Evolutionary conservation across 1,139 yeast genomes (phyloP), one percentile per base, ranked within the genome.

Genomic region (Sugiyamaella castrensis): DNA sequence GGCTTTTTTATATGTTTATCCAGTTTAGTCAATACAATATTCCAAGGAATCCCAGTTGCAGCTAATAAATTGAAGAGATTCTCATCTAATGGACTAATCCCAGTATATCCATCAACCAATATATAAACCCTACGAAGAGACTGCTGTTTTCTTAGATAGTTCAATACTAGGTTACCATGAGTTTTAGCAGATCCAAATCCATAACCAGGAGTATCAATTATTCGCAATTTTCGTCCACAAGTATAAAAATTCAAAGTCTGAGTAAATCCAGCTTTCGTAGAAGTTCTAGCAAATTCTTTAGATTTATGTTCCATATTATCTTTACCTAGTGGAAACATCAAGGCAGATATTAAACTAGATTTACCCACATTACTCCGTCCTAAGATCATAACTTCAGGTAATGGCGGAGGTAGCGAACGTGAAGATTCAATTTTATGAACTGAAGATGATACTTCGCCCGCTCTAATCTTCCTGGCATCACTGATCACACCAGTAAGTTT

Each of bases 281-380:
- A 82, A 2, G 79, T 80, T 57, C 65, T 76, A 2, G 87, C 87
- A 55, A 73, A 70, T 46, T 69, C 62, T 40, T 63, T 53, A 71
- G 29, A 60, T 53, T 27, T 66, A 63, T 40, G 67, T 64, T 61
- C 64, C 61, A 58, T 77, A 61, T 10, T 74, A 58, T 46, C 43
- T 11, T 43, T 27, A 82, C 56, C 49, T 11, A 47, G 53, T 0
- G 68, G 66, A 9, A 51, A 52, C 31, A 64, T 53, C 34, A 66
- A 45, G 13, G 76, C 77, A 58, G 87, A 85, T 36, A 88, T 70
- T 35, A 88, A 66, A 0, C 94, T 80, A 0, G 95, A 86, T 62
- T 88, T 88, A 0, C 97, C 97, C 1, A 81, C 88, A 59, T 88
- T 88, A 44, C 95, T 84, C 55, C 87, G 78, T 0, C 96, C 96